Percentiles rank a stretch among this genome's conserved stretches.
These are phyloP conservation scores for Colletotrichum agaves DNA, from an alignment of 2,329 filamentous ascomycete species.

Conservation along the genomic window DNA sequence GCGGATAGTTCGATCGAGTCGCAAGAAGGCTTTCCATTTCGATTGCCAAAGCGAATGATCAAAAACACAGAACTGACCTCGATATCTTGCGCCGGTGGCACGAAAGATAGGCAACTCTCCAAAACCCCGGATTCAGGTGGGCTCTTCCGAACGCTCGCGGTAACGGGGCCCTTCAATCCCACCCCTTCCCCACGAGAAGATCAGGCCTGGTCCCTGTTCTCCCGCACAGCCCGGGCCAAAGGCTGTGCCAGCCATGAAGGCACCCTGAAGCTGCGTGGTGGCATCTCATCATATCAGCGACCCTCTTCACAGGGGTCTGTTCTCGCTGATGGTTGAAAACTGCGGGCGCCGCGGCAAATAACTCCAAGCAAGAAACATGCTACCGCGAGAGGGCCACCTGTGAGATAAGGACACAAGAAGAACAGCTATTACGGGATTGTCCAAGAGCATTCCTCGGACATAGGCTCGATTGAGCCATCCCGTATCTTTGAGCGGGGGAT, in stretches of 20 bases:
- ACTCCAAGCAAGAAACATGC: background rate
- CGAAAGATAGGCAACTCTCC: slow-evolving; percentile 6
- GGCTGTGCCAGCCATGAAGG: background rate
- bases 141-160: background rate
- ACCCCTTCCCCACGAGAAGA: slow-evolving; percentile 6
- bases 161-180: background rate
- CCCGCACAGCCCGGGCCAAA: slow-evolving; percentile 28
- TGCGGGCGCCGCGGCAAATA: background rate
- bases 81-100: slow-evolving; percentile 12
- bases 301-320: background rate
- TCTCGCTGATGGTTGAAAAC: background rate
- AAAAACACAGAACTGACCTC: no score
- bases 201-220: slow-evolving; percentile 25
- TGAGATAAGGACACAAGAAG: slow-evolving; percentile 9
- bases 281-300: slow-evolving; percentile 14
- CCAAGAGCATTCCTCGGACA: background rate
- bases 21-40: no score
- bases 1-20: no score
- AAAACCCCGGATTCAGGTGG: background rate
- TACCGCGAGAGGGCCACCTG: background rate
- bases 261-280: background rate
- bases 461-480: slow-evolving; percentile 2
- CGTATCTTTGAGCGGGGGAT: background rate
- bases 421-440: background rate
- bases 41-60: no score